A percentile compares a stretch with the other conserved stretches of the same genome.
phyloP scores from a whole-genome alignment of 31 red algal genomes.

The Endocladia muricata region DNA sequence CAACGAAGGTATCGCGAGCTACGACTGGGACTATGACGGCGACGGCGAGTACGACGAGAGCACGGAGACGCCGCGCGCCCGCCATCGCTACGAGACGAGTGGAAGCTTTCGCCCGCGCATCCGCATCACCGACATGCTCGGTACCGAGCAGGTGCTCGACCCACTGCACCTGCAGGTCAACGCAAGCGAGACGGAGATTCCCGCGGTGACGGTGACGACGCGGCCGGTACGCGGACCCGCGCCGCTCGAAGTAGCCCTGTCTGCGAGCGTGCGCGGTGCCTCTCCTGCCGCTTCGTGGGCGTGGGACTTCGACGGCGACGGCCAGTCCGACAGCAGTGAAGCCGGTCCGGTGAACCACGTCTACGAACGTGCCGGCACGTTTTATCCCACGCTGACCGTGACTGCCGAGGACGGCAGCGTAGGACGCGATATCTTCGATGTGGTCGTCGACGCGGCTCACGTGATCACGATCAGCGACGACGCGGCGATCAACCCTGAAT shows the following conservation, averaged over 20 bases:
- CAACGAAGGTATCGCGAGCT: background rate
- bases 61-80: background rate
- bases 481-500: no score
- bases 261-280: background rate
- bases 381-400: background rate
- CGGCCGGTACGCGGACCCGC: background rate
- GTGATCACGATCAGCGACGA: no score
- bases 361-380: background rate
- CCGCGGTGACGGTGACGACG: background rate
- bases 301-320: conserved; percentile 3
- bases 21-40: background rate
- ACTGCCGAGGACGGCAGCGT: background rate
- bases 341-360: background rate
- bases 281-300: background rate
- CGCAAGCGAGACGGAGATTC: background rate
- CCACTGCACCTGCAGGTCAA: background rate
- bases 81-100: background rate
- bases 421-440: background rate
- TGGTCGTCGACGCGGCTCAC: no score
- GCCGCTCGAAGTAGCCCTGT: background rate
- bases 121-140: background rate
- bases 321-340: background rate
- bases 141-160: background rate
- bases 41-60: conserved; percentile 3
- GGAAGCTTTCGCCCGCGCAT: background rate